Evolutionary conservation across 768 basidiomycete species (phyloP).

Genomic region (Naematelia encephala): DNA sequence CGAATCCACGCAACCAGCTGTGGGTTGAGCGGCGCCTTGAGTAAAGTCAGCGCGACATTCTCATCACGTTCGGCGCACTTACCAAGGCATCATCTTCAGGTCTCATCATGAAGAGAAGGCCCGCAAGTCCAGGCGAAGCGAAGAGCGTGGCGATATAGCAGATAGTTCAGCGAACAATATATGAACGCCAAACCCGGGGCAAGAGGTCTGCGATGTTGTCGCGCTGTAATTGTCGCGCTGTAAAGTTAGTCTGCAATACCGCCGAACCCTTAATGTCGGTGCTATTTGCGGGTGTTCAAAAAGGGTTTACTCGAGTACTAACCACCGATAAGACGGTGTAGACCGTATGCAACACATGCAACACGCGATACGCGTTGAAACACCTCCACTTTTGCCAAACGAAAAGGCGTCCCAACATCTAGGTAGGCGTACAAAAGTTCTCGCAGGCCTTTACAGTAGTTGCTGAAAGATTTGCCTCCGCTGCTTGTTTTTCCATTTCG

Average conservation of each 20-base stretch:
- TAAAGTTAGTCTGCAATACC: no score
- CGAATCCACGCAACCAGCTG: conserved; percentile 28
- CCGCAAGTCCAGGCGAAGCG: neutral
- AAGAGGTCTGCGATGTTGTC: no score
- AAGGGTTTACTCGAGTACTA: neutral
- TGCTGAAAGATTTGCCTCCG: neutral
- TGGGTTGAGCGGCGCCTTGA: neutral
- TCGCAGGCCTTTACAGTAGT: neutral
- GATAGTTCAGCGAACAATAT: neutral
- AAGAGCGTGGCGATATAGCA: neutral
- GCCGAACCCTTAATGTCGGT: no score
- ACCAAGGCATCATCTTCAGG: neutral
- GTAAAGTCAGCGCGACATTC: neutral
- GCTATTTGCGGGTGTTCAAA: neutral
- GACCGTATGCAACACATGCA: neutral
- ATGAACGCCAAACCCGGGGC: neutral
- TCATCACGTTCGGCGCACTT: neutral
- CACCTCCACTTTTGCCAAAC: neutral
- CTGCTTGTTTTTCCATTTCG: neutral
- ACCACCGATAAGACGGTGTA: neutral
- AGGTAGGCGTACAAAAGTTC: neutral
- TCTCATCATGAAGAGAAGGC: neutral
- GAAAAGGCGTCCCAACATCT: neutral
- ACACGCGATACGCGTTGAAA: neutral
- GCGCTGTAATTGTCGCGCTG: no score